Evolutionary conservation across 441 rosid genomes (phyloP).

Genomic region (Pelargonium australe): DNA sequence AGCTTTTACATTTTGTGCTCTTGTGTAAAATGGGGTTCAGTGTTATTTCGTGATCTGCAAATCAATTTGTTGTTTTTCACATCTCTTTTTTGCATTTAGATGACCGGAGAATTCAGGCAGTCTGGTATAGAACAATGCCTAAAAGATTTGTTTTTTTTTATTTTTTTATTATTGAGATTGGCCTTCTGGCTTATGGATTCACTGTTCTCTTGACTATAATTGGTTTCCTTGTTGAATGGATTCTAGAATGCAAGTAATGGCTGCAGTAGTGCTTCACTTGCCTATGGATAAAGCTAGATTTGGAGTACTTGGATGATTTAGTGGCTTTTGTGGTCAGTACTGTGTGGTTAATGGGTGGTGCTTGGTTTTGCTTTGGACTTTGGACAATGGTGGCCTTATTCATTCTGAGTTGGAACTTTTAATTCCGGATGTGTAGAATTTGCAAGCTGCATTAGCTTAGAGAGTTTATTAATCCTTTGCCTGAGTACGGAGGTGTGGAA

Average conservation of each 20-base stretch:
- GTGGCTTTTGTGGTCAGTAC: slow-evolving; percentile 4
- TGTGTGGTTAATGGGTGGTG: slow-evolving; percentile 12
- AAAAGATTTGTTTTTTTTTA: background rate
- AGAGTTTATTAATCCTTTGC: background rate
- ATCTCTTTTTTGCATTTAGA: background rate
- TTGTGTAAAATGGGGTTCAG: background rate
- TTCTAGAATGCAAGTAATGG: background rate
- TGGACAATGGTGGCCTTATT: background rate
- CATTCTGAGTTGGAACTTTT: background rate
- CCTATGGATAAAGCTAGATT: slow-evolving; percentile 18
- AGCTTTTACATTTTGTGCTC: slow-evolving; percentile 21
- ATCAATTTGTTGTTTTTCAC: background rate
- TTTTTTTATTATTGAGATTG: background rate
- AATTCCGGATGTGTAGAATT: background rate
- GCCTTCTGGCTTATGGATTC: slow-evolving; percentile 5
- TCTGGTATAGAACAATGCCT: background rate
- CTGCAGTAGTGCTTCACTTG: slow-evolving; percentile 4
- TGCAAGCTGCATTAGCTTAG: slow-evolving; percentile 6
- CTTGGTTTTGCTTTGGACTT: background rate
- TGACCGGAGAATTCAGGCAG: background rate
- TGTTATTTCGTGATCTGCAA: background rate
- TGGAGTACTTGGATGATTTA: slow-evolving; percentile 10
- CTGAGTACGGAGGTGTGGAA: background rate
- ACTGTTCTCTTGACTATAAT: slow-evolving; percentile 3
- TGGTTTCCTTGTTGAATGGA: slow-evolving; percentile 12